Conservation (phyloP, 352 stramenopile genomes). For the Saprolegnia parasitica region DNA sequence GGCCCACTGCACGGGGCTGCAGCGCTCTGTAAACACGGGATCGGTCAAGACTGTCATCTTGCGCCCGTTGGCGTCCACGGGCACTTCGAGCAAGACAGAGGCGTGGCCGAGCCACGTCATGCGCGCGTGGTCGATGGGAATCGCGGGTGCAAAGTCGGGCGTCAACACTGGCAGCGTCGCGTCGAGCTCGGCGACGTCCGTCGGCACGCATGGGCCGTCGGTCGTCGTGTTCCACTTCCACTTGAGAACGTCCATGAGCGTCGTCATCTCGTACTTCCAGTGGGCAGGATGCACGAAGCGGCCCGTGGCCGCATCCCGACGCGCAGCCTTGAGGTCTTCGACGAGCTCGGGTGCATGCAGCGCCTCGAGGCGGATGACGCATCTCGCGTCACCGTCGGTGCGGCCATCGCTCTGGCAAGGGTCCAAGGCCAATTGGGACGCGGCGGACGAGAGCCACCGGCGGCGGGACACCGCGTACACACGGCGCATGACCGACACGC, state of each 20-base stretch:
- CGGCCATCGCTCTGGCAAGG: no score
- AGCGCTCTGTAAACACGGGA: conserved; percentile 37
- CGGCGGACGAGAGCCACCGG: no score
- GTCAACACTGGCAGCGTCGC: conserved; percentile 8
- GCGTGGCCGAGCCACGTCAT: conserved; percentile 50
- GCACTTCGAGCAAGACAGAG: conserved; percentile 39
- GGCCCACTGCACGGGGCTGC: conserved; percentile 31
- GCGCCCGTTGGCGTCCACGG: not conserved
- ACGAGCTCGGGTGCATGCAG: no score
- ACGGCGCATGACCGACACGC: no score
- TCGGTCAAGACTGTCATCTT: conserved; percentile 43
- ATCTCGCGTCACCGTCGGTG: no score
- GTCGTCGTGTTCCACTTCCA: conserved; percentile 2
- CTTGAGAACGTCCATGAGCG: conserved; percentile 10
- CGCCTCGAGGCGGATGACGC: no score
- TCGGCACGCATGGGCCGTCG: conserved; percentile 8
- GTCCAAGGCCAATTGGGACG: no score
- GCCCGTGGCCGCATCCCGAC: not conserved
- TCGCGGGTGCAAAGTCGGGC: conserved; percentile 12
- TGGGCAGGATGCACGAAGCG: not conserved
- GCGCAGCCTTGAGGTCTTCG: no score
- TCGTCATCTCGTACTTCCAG: not conserved
- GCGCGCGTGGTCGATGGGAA: conserved; percentile 7
- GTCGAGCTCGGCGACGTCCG: conserved; percentile 4
- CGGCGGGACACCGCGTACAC: no score